These are phyloP conservation scores for Neonectria faginata DNA, from an alignment of 2,329 filamentous ascomycete genomes.

Conservation along the genomic window DNA sequence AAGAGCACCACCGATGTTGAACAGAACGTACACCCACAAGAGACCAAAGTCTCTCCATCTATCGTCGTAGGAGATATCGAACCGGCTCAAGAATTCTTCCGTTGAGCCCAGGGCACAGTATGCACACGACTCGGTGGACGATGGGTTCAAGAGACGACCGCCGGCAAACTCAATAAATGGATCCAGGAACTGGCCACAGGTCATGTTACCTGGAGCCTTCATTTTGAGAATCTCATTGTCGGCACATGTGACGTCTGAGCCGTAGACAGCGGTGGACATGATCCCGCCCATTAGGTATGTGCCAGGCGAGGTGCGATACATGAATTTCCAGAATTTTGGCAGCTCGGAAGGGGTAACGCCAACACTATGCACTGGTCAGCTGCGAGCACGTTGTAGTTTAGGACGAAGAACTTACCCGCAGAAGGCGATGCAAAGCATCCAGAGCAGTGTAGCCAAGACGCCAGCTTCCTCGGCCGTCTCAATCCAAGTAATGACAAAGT, in stretches of 20 bases:
- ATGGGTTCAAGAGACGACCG: conserved; percentile 60
- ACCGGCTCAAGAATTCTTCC: conserved; percentile 52
- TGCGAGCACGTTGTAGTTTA: conserved; percentile 42
- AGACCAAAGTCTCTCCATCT: conserved; percentile 69
- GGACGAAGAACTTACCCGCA: conserved; percentile 55
- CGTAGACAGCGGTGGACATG: conserved; percentile 52
- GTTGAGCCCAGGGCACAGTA: conserved; percentile 56
- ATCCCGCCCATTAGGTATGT: conserved; percentile 76
- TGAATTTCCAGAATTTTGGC: conserved; percentile 78
- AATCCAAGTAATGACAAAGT: conserved; percentile 42
- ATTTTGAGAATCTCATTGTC: conserved; percentile 65
- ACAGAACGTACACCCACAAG: conserved; percentile 63
- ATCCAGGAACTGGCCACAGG: conserved; percentile 63
- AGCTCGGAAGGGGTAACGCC: conserved; percentile 67
- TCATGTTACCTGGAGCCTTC: conserved; percentile 61
- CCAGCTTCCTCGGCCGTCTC: conserved; percentile 40
- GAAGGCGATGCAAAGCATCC: conserved; percentile 44
- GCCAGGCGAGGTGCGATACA: conserved; percentile 76
- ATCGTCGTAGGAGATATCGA: conserved; percentile 59
- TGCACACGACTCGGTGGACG: conserved; percentile 56
- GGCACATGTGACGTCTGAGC: conserved; percentile 41
- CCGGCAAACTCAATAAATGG: conserved; percentile 56
- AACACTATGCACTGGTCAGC: conserved; percentile 57
- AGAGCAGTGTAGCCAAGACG: conserved; percentile 54
- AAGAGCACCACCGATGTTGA: conserved; percentile 61